A percentile compares a stretch with the other conserved stretches of the same genome.
These are phyloP conservation scores for Thraustotheca clavata DNA, from an alignment of 352 stramenopile species.

Conservation along the genomic window DNA sequence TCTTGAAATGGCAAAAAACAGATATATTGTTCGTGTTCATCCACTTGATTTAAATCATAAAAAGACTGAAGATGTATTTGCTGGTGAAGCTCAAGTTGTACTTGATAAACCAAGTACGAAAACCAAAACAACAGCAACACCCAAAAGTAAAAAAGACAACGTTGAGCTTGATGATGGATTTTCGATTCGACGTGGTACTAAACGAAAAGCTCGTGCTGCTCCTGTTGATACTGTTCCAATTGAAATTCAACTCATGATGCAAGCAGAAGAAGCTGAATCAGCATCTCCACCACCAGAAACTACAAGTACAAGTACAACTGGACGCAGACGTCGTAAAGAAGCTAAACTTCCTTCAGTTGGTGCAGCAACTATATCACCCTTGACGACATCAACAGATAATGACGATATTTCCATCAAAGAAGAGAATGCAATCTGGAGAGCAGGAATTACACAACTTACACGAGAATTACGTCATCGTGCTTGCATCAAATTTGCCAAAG, in stretches of 20 bases:
- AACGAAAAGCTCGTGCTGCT: constrained; percentile 37
- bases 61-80: constrained; percentile 34
- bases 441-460: constrained; percentile 65
- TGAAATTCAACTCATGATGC: constrained; percentile 80
- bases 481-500: constrained; percentile 69
- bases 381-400: constrained; percentile 20
- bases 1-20: constrained; percentile 84
- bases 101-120: constrained; percentile 31
- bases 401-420: constrained; percentile 29
- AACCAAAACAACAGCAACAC: not conserved
- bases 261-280: constrained; percentile 57
- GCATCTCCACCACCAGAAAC: constrained; percentile 25
- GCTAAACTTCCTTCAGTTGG: constrained; percentile 69
- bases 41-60: constrained; percentile 68
- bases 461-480: constrained; percentile 70
- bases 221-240: constrained; percentile 50
- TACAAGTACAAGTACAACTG: constrained; percentile 42
- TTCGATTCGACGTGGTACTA: constrained; percentile 55
- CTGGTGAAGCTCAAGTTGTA: constrained; percentile 41
- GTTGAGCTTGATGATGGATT: constrained; percentile 45
- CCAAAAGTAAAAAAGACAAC: constrained; percentile 19
- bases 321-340: constrained; percentile 52
- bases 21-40: constrained; percentile 79
- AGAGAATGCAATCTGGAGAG: constrained; percentile 72
- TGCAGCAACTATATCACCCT: not conserved